Base-by-base conservation (phyloP, 2,329 filamentous ascomycete genomes). In the Botryotinia calthae region DNA sequence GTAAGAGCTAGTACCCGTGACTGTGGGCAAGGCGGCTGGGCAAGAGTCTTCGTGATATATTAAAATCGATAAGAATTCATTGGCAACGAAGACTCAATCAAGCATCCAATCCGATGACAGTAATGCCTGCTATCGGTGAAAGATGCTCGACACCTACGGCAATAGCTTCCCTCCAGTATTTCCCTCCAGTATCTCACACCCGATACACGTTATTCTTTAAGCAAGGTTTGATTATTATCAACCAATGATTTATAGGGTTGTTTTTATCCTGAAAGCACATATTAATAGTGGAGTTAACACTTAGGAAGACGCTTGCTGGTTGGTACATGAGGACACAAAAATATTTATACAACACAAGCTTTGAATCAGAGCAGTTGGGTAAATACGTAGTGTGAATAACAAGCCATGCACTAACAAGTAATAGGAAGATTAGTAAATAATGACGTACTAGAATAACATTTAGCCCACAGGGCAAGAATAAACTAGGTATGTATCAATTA, bases 231-330 rank as follows among this genome's bases (percentile, higher is more conserved):
- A 61, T 2, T 22, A 2, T 22, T 25, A n/a, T 37, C 14, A 1
- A 34, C 14, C 2, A 25, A 6, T 8, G 2, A 20, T 1, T 37
- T 25, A 2, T 31, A 25, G 10, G 34, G 2, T 5, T 25, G 0
- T 25, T 16, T 7, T 25, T 61, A 2, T 34, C 3, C 0, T 22
- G 31, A 0, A 25, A 34, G 20, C 2, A 0, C 4, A 12, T 4
- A 31, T 37, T 4, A n/a, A n/a, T n/a, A 44, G 2, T 62, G 9
- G 8, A 8, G 1, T 8, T 37, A 1, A 37, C 1, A 9, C 37
- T 37, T 37, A 7, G 37, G 37, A 37, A 37, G 37, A 37, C 9
- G 4, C n/a, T 25, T 46, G 10, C 42, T 25, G 0, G 10, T 48
- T 6, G 6, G 2, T 34, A 22, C 1, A 25, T 18, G n/a, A 64